Evolutionary conservation across 371 early-diverging fungal genomes (phyloP).

Genomic region (Blakeslea trispora): DNA sequence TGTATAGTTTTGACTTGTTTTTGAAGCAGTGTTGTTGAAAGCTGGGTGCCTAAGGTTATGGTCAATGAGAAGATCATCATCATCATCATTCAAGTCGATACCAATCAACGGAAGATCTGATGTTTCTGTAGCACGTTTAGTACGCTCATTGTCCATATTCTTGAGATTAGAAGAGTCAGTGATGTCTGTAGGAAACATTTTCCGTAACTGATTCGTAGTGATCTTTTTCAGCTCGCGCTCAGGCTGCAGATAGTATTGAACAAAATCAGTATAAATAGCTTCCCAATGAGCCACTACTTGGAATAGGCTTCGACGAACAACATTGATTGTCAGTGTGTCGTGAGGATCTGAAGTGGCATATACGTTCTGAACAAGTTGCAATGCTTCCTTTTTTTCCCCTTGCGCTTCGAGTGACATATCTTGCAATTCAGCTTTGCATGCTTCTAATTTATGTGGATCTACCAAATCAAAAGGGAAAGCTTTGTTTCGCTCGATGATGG

Average conservation of each 20-base stretch:
- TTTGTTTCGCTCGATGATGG: constrained; percentile 68
- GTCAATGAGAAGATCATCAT: constrained; percentile 17
- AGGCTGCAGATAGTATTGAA: constrained; percentile 73
- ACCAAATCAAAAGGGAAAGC: constrained; percentile 69
- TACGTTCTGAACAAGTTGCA: constrained; percentile 83
- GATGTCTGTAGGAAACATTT: constrained; percentile 64
- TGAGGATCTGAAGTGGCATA: constrained; percentile 73
- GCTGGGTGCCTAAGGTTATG: neutral
- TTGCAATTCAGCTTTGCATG: constrained; percentile 64
- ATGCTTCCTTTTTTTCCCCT: constrained; percentile 79
- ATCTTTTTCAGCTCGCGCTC: constrained; percentile 72
- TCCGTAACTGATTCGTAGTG: constrained; percentile 63
- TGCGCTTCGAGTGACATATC: constrained; percentile 66
- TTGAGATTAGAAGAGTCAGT: constrained; percentile 18
- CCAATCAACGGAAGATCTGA: constrained; percentile 47
- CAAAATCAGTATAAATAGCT: constrained; percentile 75
- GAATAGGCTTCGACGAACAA: constrained; percentile 72
- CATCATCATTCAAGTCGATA: constrained; percentile 35
- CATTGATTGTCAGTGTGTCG: constrained; percentile 81
- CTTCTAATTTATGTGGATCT: constrained; percentile 61
- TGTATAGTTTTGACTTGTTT: too few relatives aligned
- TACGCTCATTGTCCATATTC: constrained; percentile 37
- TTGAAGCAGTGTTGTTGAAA: neutral
- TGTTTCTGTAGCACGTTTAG: constrained; percentile 41
- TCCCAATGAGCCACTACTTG: constrained; percentile 86